A percentile compares a stretch with the other conserved stretches of the same genome.
Evolutionary conservation across 1,284 basidiomycete genomes (phyloP).

Genomic region (Ceratobasidium sp.): DNA sequence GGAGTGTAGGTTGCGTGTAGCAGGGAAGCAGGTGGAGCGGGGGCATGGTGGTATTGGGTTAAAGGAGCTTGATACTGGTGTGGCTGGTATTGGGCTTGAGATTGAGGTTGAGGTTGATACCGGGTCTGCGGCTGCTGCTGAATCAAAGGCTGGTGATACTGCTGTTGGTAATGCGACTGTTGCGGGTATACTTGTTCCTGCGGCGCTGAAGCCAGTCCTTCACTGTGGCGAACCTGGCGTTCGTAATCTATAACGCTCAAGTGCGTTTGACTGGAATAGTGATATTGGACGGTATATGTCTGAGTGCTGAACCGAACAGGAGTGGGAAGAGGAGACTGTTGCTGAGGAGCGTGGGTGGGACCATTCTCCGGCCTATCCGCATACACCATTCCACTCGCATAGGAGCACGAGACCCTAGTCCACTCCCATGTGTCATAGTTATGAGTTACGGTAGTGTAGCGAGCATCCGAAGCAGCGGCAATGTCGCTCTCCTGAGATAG

Average conservation of each 20-base stretch:
- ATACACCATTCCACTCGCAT: background rate
- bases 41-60: too few relatives aligned
- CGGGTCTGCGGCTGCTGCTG: too few relatives aligned
- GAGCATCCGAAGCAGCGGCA: background rate
- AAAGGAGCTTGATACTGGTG: too few relatives aligned
- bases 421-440: background rate
- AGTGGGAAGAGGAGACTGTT: background rate
- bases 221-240: too few relatives aligned
- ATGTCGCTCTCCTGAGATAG: background rate
- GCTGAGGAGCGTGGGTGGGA: background rate
- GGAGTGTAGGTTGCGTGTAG: slow-evolving; percentile 21
- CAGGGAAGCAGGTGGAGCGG: background rate
- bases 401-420: too few relatives aligned
- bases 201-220: too few relatives aligned
- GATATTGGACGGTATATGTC: background rate
- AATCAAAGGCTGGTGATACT: background rate
- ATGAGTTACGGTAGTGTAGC: too few relatives aligned
- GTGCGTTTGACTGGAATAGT: too few relatives aligned
- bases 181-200: background rate
- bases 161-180: background rate
- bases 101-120: too few relatives aligned
- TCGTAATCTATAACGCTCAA: too few relatives aligned
- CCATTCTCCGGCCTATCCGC: background rate
- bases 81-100: too few relatives aligned
- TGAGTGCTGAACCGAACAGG: too few relatives aligned